phyloP scores from a whole-genome alignment of 23 red algal genomes.

The Gracilaria gracilis region DNA sequence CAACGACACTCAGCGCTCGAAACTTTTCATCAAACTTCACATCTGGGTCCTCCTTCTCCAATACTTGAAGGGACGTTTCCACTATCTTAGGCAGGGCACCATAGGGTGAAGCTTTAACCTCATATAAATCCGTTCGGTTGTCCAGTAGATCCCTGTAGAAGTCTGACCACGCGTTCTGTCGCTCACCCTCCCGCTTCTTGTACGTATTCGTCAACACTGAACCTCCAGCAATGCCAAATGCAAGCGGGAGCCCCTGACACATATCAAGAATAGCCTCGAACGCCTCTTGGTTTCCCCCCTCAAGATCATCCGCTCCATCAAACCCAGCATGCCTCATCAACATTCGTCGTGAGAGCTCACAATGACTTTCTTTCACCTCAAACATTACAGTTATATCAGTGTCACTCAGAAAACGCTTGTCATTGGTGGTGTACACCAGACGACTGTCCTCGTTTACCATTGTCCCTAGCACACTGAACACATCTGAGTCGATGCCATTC shows the following conservation, averaged over 20 bases:
- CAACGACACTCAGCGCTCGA: too few species aligned
- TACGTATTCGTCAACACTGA: background rate
- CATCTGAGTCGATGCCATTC: background rate
- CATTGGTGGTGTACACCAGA: background rate
- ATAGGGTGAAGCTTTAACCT: too few species aligned
- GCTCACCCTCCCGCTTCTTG: too few species aligned
- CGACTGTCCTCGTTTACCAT: background rate
- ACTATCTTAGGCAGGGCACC: too few species aligned
- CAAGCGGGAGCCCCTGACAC: conserved; percentile 10
- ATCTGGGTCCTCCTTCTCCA: too few species aligned
- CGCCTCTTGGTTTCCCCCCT: background rate
- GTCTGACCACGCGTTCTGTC: too few species aligned
- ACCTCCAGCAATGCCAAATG: background rate
- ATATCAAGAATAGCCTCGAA: background rate
- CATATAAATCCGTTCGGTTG: too few species aligned
- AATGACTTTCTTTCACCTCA: background rate
- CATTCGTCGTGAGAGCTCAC: background rate
- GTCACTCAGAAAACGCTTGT: background rate
- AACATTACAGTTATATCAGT: background rate
- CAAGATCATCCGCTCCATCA: background rate
- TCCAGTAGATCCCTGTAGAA: too few species aligned
- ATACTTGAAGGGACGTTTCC: too few species aligned
- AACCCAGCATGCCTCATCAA: background rate
- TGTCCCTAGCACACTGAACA: background rate
- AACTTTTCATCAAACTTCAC: too few species aligned